Conservation (phyloP, 345 rosid genomes). For the Noccaea caerulescens region DNA sequence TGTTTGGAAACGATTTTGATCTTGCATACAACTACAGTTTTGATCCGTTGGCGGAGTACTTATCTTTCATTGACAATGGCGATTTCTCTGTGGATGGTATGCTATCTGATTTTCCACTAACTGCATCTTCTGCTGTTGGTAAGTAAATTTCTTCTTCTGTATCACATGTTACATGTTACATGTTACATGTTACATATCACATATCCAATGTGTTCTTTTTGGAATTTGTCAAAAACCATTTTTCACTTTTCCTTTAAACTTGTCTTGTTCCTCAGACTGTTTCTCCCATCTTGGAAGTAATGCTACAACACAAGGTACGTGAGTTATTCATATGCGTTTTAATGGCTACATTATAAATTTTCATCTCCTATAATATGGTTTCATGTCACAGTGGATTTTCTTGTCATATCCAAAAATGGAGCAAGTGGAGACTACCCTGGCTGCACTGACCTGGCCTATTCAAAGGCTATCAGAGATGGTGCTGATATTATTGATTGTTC, state of each 20-base stretch:
- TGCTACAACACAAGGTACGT: slow-evolving; percentile 65
- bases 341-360: background rate
- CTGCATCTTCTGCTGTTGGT: slow-evolving; percentile 79
- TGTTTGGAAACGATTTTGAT: slow-evolving; percentile 71
- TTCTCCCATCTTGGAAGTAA: slow-evolving; percentile 66
- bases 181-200: background rate
- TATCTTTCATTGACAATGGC: slow-evolving; percentile 72
- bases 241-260: slow-evolving; percentile 34
- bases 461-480: slow-evolving; percentile 70
- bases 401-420: slow-evolving; percentile 74
- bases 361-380: slow-evolving; percentile 23
- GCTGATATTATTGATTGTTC: slow-evolving; percentile 81
- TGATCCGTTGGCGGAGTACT: slow-evolving; percentile 79
- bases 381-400: slow-evolving; percentile 50
- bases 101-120: slow-evolving; percentile 83
- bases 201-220: background rate
- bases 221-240: background rate
- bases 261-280: slow-evolving; percentile 62
- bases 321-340: slow-evolving; percentile 11
- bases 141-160: slow-evolving; percentile 30
- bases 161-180: background rate
- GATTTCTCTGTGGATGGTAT: slow-evolving; percentile 89
- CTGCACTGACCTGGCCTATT: slow-evolving; percentile 81
- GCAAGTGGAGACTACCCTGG: slow-evolving; percentile 96
- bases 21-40: slow-evolving; percentile 80